Percentiles rank a stretch among this genome's conserved stretches.
phyloP scores from a whole-genome alignment of 768 basidiomycete genomes.

The Favolaschia claudopus region DNA sequence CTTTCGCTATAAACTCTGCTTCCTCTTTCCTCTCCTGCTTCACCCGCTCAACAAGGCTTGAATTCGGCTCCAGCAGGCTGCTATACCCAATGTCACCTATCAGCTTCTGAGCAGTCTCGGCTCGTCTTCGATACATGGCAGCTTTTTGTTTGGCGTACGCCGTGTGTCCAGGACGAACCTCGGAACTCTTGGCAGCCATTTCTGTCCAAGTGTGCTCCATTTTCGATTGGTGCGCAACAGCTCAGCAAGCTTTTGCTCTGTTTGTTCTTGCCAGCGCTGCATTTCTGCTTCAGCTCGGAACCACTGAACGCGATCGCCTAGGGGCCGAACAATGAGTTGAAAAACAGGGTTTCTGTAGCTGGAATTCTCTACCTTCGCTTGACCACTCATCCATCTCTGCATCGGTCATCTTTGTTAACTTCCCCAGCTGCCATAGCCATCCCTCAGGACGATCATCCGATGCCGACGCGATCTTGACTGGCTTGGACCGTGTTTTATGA shows the following conservation, averaged over 20 bases:
- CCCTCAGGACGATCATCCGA: not conserved
- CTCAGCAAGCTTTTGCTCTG: conserved; percentile 1
- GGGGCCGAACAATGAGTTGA: not conserved
- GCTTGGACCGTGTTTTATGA: too few species aligned
- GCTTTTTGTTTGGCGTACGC: not conserved
- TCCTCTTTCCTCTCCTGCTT: not conserved
- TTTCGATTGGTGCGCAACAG: not conserved
- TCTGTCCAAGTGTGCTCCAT: not conserved
- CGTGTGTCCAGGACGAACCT: not conserved
- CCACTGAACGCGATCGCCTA: conserved; percentile 1
- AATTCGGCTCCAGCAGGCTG: not conserved
- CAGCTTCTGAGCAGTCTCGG: not conserved
- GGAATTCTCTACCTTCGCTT: not conserved
- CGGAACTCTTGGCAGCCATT: not conserved
- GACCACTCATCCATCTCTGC: not conserved
- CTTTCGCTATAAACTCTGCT: not conserved
- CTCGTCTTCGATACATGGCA: not conserved
- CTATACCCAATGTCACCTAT: not conserved
- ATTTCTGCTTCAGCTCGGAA: too few species aligned
- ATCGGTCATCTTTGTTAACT: not conserved
- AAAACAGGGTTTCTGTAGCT: not conserved
- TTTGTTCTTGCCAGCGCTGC: not conserved
- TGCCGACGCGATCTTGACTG: too few species aligned
- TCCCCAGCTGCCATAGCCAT: not conserved
- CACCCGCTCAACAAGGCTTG: not conserved